Evolutionary conservation across 1,284 basidiomycete genomes (phyloP).

Genomic region (Leccinum huronense): DNA sequence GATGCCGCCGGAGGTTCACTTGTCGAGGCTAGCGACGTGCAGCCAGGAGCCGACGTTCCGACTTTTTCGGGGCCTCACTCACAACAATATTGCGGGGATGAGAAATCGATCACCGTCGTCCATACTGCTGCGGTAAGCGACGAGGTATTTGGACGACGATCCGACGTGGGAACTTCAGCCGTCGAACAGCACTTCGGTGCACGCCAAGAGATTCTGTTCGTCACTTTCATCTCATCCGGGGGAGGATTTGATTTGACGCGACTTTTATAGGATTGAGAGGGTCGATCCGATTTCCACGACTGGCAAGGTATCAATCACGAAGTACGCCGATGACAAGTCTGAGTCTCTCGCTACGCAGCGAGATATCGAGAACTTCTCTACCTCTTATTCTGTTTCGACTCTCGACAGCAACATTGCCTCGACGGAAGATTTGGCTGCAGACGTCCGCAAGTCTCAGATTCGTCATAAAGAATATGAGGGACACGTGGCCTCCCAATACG

Average conservation of each 20-base stretch:
- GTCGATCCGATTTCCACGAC: neutral
- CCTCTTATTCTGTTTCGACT: neutral
- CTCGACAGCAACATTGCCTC: neutral
- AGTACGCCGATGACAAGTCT: neutral
- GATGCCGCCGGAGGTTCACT: slow-evolving; percentile 3
- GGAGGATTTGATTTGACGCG: neutral
- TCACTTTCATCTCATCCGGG: neutral
- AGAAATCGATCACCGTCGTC: neutral
- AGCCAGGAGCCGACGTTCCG: neutral
- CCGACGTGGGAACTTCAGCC: neutral
- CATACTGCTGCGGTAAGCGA: neutral
- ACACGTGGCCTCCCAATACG: neutral
- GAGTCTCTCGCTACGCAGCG: neutral
- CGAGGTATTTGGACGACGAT: neutral
- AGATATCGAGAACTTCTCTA: neutral
- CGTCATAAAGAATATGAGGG: neutral
- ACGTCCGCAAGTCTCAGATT: neutral
- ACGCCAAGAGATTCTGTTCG: neutral
- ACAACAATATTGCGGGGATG: neutral
- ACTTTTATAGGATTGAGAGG: neutral
- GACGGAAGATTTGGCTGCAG: neutral
- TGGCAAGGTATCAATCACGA: neutral
- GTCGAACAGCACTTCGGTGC: neutral
- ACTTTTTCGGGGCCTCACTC: neutral
- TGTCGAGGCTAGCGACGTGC: neutral